Evolutionary conservation across 1,284 basidiomycete species (phyloP), one percentile per base, ranked within the genome.

Genomic region (Rhodotorula sp.): DNA sequence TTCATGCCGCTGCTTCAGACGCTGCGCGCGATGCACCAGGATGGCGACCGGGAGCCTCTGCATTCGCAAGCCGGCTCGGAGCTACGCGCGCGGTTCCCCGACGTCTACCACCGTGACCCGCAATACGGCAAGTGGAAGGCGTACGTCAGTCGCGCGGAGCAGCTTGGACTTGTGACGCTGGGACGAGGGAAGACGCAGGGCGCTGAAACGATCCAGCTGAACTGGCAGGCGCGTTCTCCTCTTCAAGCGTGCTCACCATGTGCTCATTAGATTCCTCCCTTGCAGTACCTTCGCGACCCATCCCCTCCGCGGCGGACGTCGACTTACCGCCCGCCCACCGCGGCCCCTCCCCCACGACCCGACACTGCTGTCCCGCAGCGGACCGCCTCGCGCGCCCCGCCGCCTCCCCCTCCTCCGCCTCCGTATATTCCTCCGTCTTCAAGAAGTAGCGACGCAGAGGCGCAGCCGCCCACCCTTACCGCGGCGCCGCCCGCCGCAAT

Each of bases 1-100:
- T 63, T 63, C 39, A 12, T 34, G 39, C 61, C 61, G 4, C 51
- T 63, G 39, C 21, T 63, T 19, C 27, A 32, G 27, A 63, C 61
- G 29, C 36, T 63, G 21, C 51, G 51, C 27, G 13, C 7, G 36
- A 25, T 58, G 51, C 3, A 32, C 29, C 17, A 12, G 27, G 37
- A 41, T 36, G 15, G 27, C 29, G 22, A 34, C 13, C 19, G 12
- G 22, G 7, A 29, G 27, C 3, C 44, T 13, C 17, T 51, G 2
- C 22, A 27, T 27, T 54, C 61, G 21, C 37, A 63, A 1, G 32
- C 55, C 29, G 61, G 53, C 13, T 17, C 6, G 1, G 39, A 34
- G 21, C 9, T 63, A 21, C n/a, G 53, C n/a, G 13, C 17, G 8
- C 10, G 5, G 13, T 55, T 46, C 27, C 39, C 39, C 19, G 41